Conservation (phyloP, 1,139 yeast genomes). For the Debaryomyces sp. region DNA sequence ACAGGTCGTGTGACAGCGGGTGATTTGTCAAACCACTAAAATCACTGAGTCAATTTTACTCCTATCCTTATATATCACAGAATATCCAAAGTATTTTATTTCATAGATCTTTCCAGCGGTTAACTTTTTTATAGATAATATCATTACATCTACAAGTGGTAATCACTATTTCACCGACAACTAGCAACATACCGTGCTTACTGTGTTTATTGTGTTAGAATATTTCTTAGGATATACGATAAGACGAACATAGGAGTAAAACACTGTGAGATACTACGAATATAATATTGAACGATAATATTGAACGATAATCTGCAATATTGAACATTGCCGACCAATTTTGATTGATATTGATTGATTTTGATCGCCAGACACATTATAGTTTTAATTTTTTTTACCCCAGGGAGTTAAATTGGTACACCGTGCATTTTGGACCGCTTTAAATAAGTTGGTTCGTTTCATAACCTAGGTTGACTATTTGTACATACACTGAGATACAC, state of each 20-base stretch:
- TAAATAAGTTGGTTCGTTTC: not conserved
- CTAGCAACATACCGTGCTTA: not conserved
- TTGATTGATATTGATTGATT: no score
- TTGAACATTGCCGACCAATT: not conserved
- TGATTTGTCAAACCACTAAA: slow-evolving; percentile 1
- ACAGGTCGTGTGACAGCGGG: slow-evolving; percentile 4
- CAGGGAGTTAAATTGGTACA: not conserved
- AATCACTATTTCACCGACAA: not conserved
- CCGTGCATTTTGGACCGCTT: not conserved
- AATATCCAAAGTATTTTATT: not conserved
- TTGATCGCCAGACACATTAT: not conserved
- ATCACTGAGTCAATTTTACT: slow-evolving; percentile 5
- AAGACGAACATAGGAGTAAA: not conserved
- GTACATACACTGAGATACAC: not conserved
- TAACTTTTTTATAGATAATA: not conserved
- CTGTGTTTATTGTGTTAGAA: slow-evolving; percentile 3
- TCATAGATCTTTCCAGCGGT: not conserved
- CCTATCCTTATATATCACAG: slow-evolving; percentile 4
- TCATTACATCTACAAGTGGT: slow-evolving; percentile 1
- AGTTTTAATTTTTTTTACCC: not conserved
- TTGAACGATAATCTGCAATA: not conserved
- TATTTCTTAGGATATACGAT: slow-evolving; percentile 2
- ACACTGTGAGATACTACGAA: not conserved
- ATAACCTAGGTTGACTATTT: not conserved
- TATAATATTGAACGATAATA: not conserved